These are phyloP conservation scores for Exophiala sp. DNA, from an alignment of 2,329 filamentous ascomycete species.

Conservation along the genomic window DNA sequence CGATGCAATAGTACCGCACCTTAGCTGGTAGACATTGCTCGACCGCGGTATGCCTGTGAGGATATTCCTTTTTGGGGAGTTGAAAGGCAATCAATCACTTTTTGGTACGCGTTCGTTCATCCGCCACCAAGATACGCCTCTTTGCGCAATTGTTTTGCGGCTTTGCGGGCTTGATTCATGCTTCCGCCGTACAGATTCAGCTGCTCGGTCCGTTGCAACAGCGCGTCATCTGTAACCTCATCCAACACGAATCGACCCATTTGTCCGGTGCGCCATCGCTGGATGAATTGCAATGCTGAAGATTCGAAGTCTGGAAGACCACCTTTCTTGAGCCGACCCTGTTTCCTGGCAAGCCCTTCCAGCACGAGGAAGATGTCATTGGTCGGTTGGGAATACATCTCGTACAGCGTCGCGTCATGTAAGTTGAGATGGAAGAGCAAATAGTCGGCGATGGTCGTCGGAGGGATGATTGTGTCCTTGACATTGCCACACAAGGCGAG, in stretches of 20 bases:
- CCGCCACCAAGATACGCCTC: constrained; percentile 20
- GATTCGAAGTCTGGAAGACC: constrained; percentile 64
- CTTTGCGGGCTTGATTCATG: constrained; percentile 41
- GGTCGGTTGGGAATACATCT: constrained; percentile 62
- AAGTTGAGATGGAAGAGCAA: constrained; percentile 78
- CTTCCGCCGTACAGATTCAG: constrained; percentile 35
- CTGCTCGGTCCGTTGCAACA: constrained; percentile 43
- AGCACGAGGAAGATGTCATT: constrained; percentile 77
- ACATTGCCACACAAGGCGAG: constrained; percentile 86
- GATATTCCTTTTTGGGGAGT: no score
- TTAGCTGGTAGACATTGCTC: no score
- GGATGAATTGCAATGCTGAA: constrained; percentile 72
- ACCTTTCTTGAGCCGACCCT: constrained; percentile 69
- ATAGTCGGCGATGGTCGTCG: constrained; percentile 79
- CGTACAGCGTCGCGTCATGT: constrained; percentile 57
- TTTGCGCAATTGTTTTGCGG: constrained; percentile 32
- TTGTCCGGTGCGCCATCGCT: constrained; percentile 71
- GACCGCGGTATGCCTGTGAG: no score
- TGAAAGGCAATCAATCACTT: no score
- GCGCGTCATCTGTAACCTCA: constrained; percentile 57
- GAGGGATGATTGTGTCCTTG: constrained; percentile 76
- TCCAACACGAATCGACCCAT: constrained; percentile 77
- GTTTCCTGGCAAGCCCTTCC: constrained; percentile 62
- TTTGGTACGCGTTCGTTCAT: no score
- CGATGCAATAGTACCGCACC: no score